Conservation (phyloP, 441 rosid genomes). For the Dalechampia spathulata region DNA sequence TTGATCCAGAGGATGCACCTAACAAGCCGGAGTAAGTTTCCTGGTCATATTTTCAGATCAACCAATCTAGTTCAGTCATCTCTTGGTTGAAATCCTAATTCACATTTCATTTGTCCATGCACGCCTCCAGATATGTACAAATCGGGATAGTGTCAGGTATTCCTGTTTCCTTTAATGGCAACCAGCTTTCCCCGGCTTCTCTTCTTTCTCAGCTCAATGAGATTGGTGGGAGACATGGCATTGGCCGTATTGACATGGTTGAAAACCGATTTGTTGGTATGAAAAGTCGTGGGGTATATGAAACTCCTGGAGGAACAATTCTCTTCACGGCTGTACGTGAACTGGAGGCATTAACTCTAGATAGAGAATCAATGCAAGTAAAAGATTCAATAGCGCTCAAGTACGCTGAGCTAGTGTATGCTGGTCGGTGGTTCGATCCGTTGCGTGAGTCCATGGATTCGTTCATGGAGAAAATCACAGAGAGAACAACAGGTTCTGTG, state of each 20-base stretch:
- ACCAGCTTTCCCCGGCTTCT: constrained; percentile 64
- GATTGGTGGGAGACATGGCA: constrained; percentile 78
- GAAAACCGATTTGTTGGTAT: constrained; percentile 96
- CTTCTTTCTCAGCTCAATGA: constrained; percentile 67
- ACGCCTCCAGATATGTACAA: constrained; percentile 48
- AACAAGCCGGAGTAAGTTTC: constrained; percentile 60
- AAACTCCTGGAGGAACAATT: constrained; percentile 94
- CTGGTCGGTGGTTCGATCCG: constrained; percentile 95
- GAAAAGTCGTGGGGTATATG: constrained; percentile 96
- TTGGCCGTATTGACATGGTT: constrained; percentile 88
- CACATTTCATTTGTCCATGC: background rate
- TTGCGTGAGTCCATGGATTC: constrained; percentile 77
- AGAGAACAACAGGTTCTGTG: constrained; percentile 68
- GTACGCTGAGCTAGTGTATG: constrained; percentile 86
- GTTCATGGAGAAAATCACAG: constrained; percentile 76
- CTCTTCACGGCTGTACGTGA: constrained; percentile 67
- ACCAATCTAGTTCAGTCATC: background rate
- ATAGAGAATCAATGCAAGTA: constrained; percentile 74
- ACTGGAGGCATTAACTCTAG: constrained; percentile 77
- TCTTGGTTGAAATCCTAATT: background rate
- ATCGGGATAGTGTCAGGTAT: constrained; percentile 67
- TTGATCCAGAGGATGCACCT: constrained; percentile 86
- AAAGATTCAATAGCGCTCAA: constrained; percentile 77
- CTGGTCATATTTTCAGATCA: background rate
- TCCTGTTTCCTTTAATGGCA: constrained; percentile 79